Base-by-base conservation (phyloP, 768 basidiomycete species). In the Phanerochaete carnosa region DNA sequence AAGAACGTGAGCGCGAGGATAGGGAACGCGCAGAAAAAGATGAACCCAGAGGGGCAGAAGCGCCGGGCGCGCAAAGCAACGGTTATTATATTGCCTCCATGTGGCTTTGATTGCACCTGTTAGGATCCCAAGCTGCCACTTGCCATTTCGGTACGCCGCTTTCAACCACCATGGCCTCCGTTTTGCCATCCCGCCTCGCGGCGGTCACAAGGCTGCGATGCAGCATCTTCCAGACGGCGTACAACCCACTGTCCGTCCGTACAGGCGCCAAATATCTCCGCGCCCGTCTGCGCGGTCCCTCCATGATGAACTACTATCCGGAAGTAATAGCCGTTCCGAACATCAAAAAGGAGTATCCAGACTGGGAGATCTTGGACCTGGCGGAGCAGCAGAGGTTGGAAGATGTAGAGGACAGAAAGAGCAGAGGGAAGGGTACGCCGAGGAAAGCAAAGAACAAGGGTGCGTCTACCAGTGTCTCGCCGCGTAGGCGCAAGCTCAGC, bases 211-310 rank as follows among this genome's bases (percentile, higher is more conserved):
- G 83, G 52, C 77, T 90, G 5, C 88, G 87, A 46, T 88, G 85
- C 70, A 70, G 79, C 45, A 83, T 98, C 56, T 96, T 98, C 69
- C 85, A 94, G 69, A 96, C 93, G 9, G 79, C 89, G 3, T 94
- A 90, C 76, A 98, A 98, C 74, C 95, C 95, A 0, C 81, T 81
- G 2, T 83, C 83, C 28, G 71, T 85, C 15, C 87, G 95, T 19
- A 95, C 91, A 0, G 96, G 96, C 19, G 89, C 94, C 28, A 98
- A 98, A 76, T 94, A 96, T 76, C 85, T 98, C 49, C 86, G 89
- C 22, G 80, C 83, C 15, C 81, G 89, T 19, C 83, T 98, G 35
- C 85, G 88, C 0, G 96, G 95, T 0, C 94, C 94, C 0, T 82
- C 92, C 28, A 91, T 97, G 88, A 70, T 89, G 64, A 77, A 83